Percentiles rank a stretch among this genome's conserved stretches.
Evolutionary conservation across 495 filamentous ascomycete genomes (phyloP).

Genomic region (Penicillium manginii): DNA sequence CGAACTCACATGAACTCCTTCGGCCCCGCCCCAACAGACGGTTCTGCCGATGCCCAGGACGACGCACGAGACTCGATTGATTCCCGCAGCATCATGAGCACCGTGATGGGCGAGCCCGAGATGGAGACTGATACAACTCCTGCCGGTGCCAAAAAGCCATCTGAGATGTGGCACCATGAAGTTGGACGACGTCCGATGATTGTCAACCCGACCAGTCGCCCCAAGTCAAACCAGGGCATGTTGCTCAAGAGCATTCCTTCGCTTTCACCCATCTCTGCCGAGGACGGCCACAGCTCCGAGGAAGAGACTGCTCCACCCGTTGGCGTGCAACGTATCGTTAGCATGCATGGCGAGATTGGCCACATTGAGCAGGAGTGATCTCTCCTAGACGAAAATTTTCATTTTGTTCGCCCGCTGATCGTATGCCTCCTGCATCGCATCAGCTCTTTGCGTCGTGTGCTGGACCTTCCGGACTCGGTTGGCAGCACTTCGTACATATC

Average conservation of each 20-base stretch:
- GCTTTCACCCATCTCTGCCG: constrained; percentile 48
- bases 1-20: constrained; percentile 53
- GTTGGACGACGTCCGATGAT: constrained; percentile 58
- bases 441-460: not conserved
- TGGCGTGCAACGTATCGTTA: constrained; percentile 63
- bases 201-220: constrained; percentile 48
- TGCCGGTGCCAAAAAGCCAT: constrained; percentile 28
- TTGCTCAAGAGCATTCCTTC: constrained; percentile 64
- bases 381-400: constrained; percentile 1
- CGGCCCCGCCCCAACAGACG: constrained; percentile 19
- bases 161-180: constrained; percentile 54
- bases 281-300: constrained; percentile 44
- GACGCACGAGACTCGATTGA: constrained; percentile 29
- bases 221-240: constrained; percentile 70
- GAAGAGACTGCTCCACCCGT: constrained; percentile 35
- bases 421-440: not conserved
- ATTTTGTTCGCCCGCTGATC: not conserved
- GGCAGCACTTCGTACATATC: constrained; percentile 26
- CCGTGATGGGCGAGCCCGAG: constrained; percentile 40
- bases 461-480: constrained; percentile 8
- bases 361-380: constrained; percentile 46
- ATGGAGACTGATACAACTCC: constrained; percentile 27
- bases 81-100: constrained; percentile 40
- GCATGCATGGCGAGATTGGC: constrained; percentile 62
- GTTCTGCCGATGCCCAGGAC: constrained; percentile 33